Conservation (phyloP, 768 basidiomycete genomes). For the Pleurotus tuber-regium region DNA sequence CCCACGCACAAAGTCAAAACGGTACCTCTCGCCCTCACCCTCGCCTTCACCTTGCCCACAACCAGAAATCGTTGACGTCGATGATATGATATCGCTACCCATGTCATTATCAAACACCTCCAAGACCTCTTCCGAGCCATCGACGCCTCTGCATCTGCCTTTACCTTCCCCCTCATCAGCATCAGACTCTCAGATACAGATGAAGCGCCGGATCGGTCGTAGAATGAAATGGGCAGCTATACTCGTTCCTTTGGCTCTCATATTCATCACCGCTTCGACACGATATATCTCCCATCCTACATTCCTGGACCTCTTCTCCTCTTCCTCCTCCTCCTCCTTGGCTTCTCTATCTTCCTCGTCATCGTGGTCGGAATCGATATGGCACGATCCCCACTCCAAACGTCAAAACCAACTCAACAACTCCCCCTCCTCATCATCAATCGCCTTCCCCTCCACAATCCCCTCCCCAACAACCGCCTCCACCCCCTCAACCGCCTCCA, state of each 20-base stretch:
- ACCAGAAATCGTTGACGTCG: too few species aligned
- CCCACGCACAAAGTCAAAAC: background rate
- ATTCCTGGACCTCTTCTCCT: conserved; percentile 12
- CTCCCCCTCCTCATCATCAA: conserved; percentile 23
- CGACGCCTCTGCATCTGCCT: too few species aligned
- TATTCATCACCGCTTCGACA: conserved; percentile 51
- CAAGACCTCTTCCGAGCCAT: conserved; percentile 6
- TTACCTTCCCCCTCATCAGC: background rate
- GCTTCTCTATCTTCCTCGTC: background rate
- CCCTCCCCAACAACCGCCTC: conserved; percentile 16
- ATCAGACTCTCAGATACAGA: background rate
- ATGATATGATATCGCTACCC: too few species aligned
- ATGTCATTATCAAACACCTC: conserved; percentile 12
- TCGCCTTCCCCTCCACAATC: conserved; percentile 16
- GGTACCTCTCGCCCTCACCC: background rate
- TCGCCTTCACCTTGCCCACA: conserved; percentile 1
- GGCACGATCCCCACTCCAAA: conserved; percentile 25
- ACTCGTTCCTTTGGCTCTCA: conserved; percentile 52
- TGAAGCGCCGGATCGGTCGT: conserved; percentile 44
- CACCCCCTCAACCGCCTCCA: conserved; percentile 15
- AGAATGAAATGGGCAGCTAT: conserved; percentile 50
- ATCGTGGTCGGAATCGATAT: background rate
- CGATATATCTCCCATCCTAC: conserved; percentile 47
- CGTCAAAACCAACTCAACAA: conserved; percentile 46
- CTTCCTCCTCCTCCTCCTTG: background rate